Evolutionary conservation across 176 grass and related monocot species (phyloP).

Genomic region (Rhipidocladum racemiflorum): DNA sequence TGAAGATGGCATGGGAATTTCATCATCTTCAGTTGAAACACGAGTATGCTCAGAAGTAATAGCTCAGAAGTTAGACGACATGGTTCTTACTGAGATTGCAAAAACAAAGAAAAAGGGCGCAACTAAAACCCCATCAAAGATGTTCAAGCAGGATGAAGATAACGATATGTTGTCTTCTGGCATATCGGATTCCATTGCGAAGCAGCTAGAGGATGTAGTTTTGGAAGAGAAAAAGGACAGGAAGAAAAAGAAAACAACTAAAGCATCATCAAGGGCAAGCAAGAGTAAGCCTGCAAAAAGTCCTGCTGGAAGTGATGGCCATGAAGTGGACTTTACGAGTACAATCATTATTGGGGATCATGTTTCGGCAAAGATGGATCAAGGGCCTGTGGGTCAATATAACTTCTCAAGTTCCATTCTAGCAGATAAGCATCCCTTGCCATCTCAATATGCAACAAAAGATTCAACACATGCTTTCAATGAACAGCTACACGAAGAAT

Average conservation of each 20-base stretch:
- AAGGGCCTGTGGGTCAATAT: constrained; percentile 19
- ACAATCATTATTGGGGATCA: constrained; percentile 40
- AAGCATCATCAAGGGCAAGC: constrained; percentile 33
- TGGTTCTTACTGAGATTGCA: constrained; percentile 36
- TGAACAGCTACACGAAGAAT: constrained; percentile 27
- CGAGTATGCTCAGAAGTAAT: constrained; percentile 49
- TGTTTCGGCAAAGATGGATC: constrained; percentile 27
- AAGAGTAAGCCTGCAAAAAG: constrained; percentile 49
- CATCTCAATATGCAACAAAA: constrained; percentile 12
- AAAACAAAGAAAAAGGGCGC: constrained; percentile 25
- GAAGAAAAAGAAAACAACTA: constrained; percentile 47
- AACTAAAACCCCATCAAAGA: constrained; percentile 36
- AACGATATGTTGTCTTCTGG: constrained; percentile 34
- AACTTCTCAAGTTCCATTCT: constrained; percentile 23
- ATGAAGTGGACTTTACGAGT: constrained; percentile 38
- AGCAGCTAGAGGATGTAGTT: constrained; percentile 57
- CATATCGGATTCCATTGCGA: constrained; percentile 73
- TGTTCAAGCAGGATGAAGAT: constrained; percentile 35
- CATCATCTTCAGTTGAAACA: constrained; percentile 40
- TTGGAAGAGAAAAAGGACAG: constrained; percentile 48
- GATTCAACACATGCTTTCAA: constrained; percentile 8
- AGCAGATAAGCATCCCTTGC: constrained; percentile 14
- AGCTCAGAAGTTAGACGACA: constrained; percentile 45
- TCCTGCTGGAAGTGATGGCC: constrained; percentile 6
- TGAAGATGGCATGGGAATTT: constrained; percentile 16